phyloP scores from a whole-genome alignment of 495 filamentous ascomycete genomes.

The Neurospora tetrasperma region DNA sequence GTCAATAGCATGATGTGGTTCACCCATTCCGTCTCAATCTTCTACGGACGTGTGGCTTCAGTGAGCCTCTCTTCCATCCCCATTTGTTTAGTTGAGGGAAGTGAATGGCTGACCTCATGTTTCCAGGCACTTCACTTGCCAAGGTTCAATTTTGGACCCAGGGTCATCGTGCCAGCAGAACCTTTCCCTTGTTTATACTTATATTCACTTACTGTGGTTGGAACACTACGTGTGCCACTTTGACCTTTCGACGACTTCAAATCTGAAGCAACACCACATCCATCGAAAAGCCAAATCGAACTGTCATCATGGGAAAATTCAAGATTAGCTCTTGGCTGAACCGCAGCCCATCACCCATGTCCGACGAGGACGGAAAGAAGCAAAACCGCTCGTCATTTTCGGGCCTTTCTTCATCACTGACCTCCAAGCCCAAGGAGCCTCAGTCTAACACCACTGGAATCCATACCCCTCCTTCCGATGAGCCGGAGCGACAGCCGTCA shows the following conservation, averaged over 20 bases:
- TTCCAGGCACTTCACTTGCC: neutral
- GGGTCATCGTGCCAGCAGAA: neutral
- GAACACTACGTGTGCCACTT: neutral
- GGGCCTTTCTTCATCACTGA: conserved; percentile 8
- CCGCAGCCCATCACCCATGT: conserved; percentile 14
- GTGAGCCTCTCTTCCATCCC: neutral
- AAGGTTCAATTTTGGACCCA: neutral
- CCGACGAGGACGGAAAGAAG: conserved; percentile 22
- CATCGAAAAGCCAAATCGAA: neutral
- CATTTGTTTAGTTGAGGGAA: neutral
- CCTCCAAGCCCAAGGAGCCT: conserved; percentile 12
- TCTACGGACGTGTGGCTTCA: neutral
- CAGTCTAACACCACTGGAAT: neutral
- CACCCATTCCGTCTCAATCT: neutral
- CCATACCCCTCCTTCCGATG: neutral
- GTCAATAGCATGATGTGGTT: neutral
- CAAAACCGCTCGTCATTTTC: conserved; percentile 20
- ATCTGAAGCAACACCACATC: neutral
- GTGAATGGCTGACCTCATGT: neutral
- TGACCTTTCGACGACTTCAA: neutral
- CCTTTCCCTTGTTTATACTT: neutral
- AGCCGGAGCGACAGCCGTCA: conserved; percentile 2
- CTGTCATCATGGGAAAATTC: conserved; percentile 20
- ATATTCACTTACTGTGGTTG: neutral
- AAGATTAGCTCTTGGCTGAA: conserved; percentile 25